Evolutionary conservation across 495 filamentous ascomycete species (phyloP).

Genomic region (Hypoxylon intermedium): DNA sequence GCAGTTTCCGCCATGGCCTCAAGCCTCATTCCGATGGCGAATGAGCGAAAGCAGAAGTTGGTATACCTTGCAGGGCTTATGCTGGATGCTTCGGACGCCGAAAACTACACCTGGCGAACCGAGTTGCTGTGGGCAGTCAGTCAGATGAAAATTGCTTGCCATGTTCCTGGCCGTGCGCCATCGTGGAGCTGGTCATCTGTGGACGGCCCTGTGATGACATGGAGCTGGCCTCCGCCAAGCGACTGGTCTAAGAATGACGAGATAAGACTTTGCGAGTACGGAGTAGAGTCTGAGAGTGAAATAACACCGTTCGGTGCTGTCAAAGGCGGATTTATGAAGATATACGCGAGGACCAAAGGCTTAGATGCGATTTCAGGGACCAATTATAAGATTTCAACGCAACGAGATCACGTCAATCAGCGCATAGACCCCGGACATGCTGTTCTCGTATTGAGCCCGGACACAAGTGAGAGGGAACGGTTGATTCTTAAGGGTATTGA

Average conservation of each 20-base stretch:
- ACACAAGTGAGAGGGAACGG: conserved; percentile 1
- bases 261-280: background rate
- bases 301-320: conserved; percentile 22
- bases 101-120: conserved; percentile 18
- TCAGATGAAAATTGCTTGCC: background rate
- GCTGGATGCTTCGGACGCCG: conserved; percentile 10
- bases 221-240: background rate
- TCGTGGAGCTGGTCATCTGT: conserved; percentile 24
- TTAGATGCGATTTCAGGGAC: background rate
- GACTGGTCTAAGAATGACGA: conserved; percentile 3
- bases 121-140: conserved; percentile 24
- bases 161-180: conserved; percentile 1
- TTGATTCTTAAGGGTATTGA: background rate
- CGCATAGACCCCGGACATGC: background rate
- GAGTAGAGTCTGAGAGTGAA: conserved; percentile 5
- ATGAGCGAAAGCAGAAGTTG: conserved; percentile 16
- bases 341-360: background rate
- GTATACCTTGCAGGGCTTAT: conserved; percentile 30
- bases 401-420: background rate
- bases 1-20: conserved; percentile 32
- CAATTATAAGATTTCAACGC: background rate
- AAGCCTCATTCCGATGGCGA: conserved; percentile 15
- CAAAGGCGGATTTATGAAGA: conserved; percentile 15
- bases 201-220: conserved; percentile 4
- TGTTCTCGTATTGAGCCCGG: conserved; percentile 3